These are phyloP conservation scores for Polychaeton citri DNA, from an alignment of 2,329 filamentous ascomycete species.

Conservation along the genomic window DNA sequence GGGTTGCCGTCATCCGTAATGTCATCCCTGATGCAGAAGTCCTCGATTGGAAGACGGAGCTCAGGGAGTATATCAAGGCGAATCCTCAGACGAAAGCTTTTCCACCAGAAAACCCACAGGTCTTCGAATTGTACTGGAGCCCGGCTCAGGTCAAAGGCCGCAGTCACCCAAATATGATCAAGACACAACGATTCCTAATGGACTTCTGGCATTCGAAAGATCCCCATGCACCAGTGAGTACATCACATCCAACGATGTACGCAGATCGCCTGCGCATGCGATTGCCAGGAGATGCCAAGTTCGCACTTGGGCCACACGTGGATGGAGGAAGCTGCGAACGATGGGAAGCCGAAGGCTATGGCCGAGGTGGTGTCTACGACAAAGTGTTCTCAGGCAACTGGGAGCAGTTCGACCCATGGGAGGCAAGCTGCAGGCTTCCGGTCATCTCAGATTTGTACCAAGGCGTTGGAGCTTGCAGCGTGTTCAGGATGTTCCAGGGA, in stretches of 20 bases:
- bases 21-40: conserved; percentile 32
- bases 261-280: conserved; percentile 39
- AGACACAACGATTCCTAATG: conserved; percentile 35
- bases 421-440: conserved; percentile 53
- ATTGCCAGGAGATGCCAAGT: conserved; percentile 39
- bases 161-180: conserved; percentile 32
- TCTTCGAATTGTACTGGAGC: conserved; percentile 40
- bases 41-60: conserved; percentile 30
- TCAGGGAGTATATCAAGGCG: conserved; percentile 30
- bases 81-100: conserved; percentile 36
- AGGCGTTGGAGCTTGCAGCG: conserved; percentile 67
- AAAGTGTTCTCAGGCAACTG: conserved; percentile 59
- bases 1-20: conserved; percentile 34
- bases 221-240: conserved; percentile 28
- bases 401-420: conserved; percentile 75
- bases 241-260: conserved; percentile 34
- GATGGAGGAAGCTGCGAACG: conserved; percentile 39
- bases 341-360: conserved; percentile 49
- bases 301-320: conserved; percentile 44
- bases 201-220: conserved; percentile 35
- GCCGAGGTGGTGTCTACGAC: conserved; percentile 53
- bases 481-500: conserved; percentile 81
- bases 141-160: conserved; percentile 34
- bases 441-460: conserved; percentile 66
- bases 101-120: conserved; percentile 34